Base-by-base conservation (phyloP, 1,284 basidiomycete species). In the Phellinidium pouzarii region DNA sequence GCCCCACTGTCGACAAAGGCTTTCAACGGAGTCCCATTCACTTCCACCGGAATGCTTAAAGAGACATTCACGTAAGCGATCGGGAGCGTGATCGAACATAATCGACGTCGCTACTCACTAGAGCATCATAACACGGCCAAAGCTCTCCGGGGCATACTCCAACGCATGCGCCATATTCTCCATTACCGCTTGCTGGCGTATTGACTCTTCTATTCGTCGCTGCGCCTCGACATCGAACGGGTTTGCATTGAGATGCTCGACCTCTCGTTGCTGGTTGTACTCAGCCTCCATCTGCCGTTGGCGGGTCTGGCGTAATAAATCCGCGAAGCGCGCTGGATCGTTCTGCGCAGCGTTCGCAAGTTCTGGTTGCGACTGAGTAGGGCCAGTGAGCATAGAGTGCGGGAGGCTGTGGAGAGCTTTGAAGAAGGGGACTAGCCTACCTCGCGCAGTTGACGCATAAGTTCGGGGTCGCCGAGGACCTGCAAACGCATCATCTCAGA, bases 1-100 rank as follows among this genome's bases (percentile, higher is more conserved):
- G 96, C 95, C 23, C 95, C 95, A 59, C 92, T 95, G 65, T 99
- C 95, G 22, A 99, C 96, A 64, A 99, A 99, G 0, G 96, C 96
- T 66, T 94, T 96, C 34, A 98, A 83, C 1, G 85, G 84, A 50
- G 79, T 77, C 0, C 89, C 89, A 62, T 99, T 99, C 2, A 99
- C 93, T 64, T 97, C 94, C 0, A 95, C 85, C 14, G 79, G 78
- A 53, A 91, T 84, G 59, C 87, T 91, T n/a, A n/a, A n/a, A n/a
- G n/a, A n/a, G n/a, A n/a, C n/a, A n/a, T n/a, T n/a, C n/a, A n/a
- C n/a, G n/a, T n/a, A n/a, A n/a, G n/a, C n/a, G 48, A 12, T 12
- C 8, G 14, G 50, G 6, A 14, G 37, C 8, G 36, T 40, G 23
- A 59, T 26, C 22, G 36, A 31, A 46, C 20, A 20, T 8, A 38